These are phyloP conservation scores for Phytophthora sp. DNA, from an alignment of 352 stramenopile species.

Conservation along the genomic window DNA sequence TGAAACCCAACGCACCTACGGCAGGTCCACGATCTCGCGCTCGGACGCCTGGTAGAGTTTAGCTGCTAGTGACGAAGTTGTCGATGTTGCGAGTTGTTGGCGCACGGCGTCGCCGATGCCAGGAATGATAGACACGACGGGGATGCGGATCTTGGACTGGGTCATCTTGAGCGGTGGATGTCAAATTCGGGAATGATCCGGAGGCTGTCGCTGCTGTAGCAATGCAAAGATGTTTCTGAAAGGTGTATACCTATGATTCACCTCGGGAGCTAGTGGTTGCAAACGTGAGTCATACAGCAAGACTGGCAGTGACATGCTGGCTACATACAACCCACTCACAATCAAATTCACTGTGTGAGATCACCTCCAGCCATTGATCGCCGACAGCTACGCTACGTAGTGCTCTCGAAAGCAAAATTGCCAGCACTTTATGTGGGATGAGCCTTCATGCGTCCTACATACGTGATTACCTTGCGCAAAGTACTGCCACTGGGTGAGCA, in stretches of 20 bases:
- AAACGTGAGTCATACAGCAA: too few relatives aligned
- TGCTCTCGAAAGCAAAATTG: too few relatives aligned
- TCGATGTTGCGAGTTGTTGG: constrained; percentile 29
- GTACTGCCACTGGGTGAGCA: too few relatives aligned
- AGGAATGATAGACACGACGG: constrained; percentile 47
- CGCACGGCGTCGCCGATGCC: constrained; percentile 40
- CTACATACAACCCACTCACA: too few relatives aligned
- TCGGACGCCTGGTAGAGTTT: constrained; percentile 33
- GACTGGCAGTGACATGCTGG: too few relatives aligned
- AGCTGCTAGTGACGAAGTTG: constrained; percentile 15
- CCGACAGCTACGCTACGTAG: neutral
- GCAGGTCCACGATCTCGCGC: constrained; percentile 42
- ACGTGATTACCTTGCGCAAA: too few relatives aligned
- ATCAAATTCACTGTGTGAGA: too few relatives aligned
- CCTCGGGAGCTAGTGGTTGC: constrained; percentile 22
- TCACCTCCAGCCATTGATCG: too few relatives aligned
- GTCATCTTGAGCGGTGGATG: constrained; percentile 12
- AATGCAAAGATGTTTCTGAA: too few relatives aligned
- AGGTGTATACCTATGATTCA: too few relatives aligned
- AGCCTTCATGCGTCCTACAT: neutral
- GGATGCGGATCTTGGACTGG: constrained; percentile 30
- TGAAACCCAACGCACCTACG: too few relatives aligned
- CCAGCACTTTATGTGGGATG: neutral
- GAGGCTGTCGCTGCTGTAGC: too few relatives aligned
- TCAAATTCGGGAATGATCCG: constrained; percentile 20